These are phyloP conservation scores for Huntiella abstrusa DNA, from an alignment of 2,329 filamentous ascomycete species.

Conservation along the genomic window DNA sequence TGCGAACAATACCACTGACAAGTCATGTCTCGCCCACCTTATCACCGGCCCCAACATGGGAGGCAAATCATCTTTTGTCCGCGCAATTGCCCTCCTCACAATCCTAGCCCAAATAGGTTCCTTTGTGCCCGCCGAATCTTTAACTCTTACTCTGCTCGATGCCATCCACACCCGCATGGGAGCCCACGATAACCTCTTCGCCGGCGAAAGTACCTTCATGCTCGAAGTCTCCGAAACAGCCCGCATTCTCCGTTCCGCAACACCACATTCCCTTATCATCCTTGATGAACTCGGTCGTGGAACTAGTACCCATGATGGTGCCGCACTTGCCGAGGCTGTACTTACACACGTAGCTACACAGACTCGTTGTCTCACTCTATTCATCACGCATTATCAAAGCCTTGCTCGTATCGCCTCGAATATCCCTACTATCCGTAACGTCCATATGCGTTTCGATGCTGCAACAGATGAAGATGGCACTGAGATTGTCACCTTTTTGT, in stretches of 20 bases:
- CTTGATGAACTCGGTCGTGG: slow-evolving; percentile 88
- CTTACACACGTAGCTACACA: slow-evolving; percentile 66
- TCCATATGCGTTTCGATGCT: slow-evolving; percentile 76
- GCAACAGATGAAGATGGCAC: slow-evolving; percentile 23
- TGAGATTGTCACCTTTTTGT: slow-evolving; percentile 80
- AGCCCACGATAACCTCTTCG: slow-evolving; percentile 87
- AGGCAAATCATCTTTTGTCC: slow-evolving; percentile 94
- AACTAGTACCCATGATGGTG: slow-evolving; percentile 87
- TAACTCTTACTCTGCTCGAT: slow-evolving; percentile 65
- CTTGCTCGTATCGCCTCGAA: slow-evolving; percentile 51
- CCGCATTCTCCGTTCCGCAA: slow-evolving; percentile 76
- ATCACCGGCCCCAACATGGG: slow-evolving; percentile 98
- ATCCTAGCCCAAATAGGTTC: slow-evolving; percentile 92
- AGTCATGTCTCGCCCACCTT: slow-evolving; percentile 49
- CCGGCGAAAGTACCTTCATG: slow-evolving; percentile 93
- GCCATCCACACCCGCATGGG: slow-evolving; percentile 92
- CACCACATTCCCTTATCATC: slow-evolving; percentile 67
- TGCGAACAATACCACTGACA: neutral
- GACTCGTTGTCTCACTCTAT: slow-evolving; percentile 61
- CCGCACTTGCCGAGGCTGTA: slow-evolving; percentile 86
- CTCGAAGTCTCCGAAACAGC: slow-evolving; percentile 88
- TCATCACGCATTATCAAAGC: slow-evolving; percentile 95
- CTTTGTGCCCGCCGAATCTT: slow-evolving; percentile 66
- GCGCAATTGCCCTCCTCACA: slow-evolving; percentile 73
- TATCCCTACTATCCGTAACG: slow-evolving; percentile 56